Conservation (phyloP, 2,329 filamentous ascomycete species). For the Fusarium denticulatum region DNA sequence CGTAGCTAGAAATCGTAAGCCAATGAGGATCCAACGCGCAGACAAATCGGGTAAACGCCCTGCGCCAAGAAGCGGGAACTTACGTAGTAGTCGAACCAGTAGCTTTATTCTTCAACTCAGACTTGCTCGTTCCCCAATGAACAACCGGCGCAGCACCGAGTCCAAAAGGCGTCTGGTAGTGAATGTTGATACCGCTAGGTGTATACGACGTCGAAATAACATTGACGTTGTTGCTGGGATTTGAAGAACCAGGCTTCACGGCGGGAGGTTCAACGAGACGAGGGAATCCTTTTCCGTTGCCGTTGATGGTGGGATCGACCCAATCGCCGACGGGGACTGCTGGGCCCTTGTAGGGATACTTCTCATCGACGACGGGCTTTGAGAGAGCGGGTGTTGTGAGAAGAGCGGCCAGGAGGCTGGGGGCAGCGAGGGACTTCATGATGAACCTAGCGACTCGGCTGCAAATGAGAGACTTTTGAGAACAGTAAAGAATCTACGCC, state of each 20-base stretch:
- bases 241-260: neutral
- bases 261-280: neutral
- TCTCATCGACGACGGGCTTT: neutral
- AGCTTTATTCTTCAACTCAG: neutral
- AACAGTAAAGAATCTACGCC: neutral
- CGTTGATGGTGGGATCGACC: neutral
- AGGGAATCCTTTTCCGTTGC: neutral
- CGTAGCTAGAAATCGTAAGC: neutral
- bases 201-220: neutral
- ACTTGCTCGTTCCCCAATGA: neutral
- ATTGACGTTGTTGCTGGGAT: neutral
- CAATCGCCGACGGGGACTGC: conserved; percentile 1
- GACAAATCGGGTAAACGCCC: neutral
- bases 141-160: neutral
- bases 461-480: too few species aligned
- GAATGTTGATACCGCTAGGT: neutral
- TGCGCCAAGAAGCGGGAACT: neutral
- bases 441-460: neutral
- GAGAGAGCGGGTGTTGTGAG: neutral
- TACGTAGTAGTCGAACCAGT: neutral
- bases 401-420: neutral
- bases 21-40: neutral
- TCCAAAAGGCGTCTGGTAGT: conserved; percentile 1
- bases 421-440: neutral
- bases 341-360: neutral